Percentiles rank a stretch among this genome's conserved stretches.
Conservation (phyloP, 2,329 filamentous ascomycete species). For the Graphilbum ipis-grandicollis region DNA sequence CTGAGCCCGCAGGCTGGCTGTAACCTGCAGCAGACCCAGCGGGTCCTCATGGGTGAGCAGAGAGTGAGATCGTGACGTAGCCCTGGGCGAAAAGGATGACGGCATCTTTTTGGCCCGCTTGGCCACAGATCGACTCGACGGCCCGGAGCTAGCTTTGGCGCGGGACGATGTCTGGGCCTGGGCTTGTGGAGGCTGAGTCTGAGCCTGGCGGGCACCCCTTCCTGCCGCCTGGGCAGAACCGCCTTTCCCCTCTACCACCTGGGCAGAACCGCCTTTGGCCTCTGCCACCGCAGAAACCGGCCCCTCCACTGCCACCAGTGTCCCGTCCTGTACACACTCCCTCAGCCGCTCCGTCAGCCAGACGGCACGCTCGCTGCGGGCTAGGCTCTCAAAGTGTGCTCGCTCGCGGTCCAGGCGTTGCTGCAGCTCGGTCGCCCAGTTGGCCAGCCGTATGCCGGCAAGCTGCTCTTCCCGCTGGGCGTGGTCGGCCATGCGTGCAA, state of each 20-base stretch:
- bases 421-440: conserved; percentile 71
- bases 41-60: conserved; percentile 49
- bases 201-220: too few species aligned
- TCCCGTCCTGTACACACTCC: conserved; percentile 50
- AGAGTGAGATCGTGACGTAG: not conserved
- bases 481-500: conserved; percentile 38
- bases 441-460: conserved; percentile 47
- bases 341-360: conserved; percentile 52
- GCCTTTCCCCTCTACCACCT: too few species aligned
- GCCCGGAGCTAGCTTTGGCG: too few species aligned
- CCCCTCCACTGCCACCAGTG: conserved; percentile 36
- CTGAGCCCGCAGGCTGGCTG: conserved; percentile 44
- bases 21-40: conserved; percentile 56
- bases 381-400: conserved; percentile 47
- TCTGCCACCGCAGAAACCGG: too few species aligned
- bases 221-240: too few species aligned
- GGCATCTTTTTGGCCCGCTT: too few species aligned
- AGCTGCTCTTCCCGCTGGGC: conserved; percentile 16
- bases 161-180: too few species aligned
- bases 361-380: conserved; percentile 43
- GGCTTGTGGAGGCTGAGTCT: too few species aligned
- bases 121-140: too few species aligned
- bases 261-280: too few species aligned
- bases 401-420: conserved; percentile 57
- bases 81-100: too few species aligned